Conservation (phyloP, 768 basidiomycete species). For the Russula abietina region DNA sequence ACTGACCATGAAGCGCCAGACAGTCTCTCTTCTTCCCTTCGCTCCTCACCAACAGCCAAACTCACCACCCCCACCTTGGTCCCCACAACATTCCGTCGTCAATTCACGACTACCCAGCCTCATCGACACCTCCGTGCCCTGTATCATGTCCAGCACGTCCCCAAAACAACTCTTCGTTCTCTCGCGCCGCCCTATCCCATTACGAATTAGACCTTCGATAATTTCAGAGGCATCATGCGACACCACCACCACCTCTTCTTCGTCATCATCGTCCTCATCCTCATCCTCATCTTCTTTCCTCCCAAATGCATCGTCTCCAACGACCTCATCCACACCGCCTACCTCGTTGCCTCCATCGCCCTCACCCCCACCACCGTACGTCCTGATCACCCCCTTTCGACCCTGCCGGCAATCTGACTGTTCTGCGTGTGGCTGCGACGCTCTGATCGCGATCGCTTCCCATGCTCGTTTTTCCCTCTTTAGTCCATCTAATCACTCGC, state of each 20-base stretch:
- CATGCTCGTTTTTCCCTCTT: constrained; percentile 3
- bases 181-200: constrained; percentile 8
- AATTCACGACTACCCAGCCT: constrained; percentile 11
- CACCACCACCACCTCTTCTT: constrained; percentile 14
- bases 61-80: background rate
- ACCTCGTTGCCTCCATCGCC: constrained; percentile 21
- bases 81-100: background rate
- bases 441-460: constrained; percentile 12
- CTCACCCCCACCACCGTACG: constrained; percentile 15
- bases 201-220: constrained; percentile 17
- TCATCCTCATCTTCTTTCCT: constrained; percentile 11
- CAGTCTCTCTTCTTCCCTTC: constrained; percentile 20
- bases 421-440: background rate
- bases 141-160: constrained; percentile 1
- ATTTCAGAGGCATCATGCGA: constrained; percentile 20
- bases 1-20: constrained; percentile 10
- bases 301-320: constrained; percentile 11
- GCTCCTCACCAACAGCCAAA: constrained; percentile 8
- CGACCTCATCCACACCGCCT: constrained; percentile 9
- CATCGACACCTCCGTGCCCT: background rate
- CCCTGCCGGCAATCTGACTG: background rate
- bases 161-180: background rate
- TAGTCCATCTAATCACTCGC: constrained; percentile 8
- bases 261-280: constrained; percentile 12
- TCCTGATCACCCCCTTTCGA: background rate